These are phyloP conservation scores for Wickerhamomyces sydowiorum DNA, from an alignment of 805 yeast genomes.

Conservation along the genomic window DNA sequence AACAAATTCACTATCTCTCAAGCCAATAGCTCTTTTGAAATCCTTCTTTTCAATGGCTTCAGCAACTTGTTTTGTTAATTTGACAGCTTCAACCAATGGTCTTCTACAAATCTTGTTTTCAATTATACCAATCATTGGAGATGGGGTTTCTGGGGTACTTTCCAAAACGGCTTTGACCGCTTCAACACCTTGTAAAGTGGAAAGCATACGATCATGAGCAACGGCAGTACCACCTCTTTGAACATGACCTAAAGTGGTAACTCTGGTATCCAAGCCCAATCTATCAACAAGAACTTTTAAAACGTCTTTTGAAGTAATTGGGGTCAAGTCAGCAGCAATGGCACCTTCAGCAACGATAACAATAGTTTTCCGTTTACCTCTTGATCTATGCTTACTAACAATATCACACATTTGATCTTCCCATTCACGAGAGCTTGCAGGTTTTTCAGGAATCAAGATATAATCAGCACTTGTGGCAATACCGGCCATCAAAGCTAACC, in stretches of 20 bases:
- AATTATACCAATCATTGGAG: constrained; percentile 71
- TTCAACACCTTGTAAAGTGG: constrained; percentile 78
- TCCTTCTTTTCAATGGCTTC: constrained; percentile 58
- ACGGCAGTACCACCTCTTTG: constrained; percentile 84
- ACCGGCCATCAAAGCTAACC: constrained; percentile 82
- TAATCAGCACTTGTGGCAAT: constrained; percentile 76
- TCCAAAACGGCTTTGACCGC: constrained; percentile 74
- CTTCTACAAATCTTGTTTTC: constrained; percentile 66
- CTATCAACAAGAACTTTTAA: constrained; percentile 57
- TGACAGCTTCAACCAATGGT: constrained; percentile 70
- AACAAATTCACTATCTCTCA: constrained; percentile 66
- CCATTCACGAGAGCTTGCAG: constrained; percentile 62
- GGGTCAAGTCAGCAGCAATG: constrained; percentile 59
- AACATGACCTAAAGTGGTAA: constrained; percentile 74
- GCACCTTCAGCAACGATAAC: constrained; percentile 87
- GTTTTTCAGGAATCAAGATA: constrained; percentile 75
- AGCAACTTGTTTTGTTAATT: constrained; percentile 66
- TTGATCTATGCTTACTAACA: constrained; percentile 55
- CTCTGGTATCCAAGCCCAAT: constrained; percentile 70
- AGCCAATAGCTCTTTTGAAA: constrained; percentile 62
- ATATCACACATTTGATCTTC: constrained; percentile 59
- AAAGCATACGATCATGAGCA: constrained; percentile 65
- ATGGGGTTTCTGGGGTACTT: constrained; percentile 62
- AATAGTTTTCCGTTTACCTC: constrained; percentile 73
- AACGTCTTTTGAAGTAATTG: constrained; percentile 62